Evolutionary conservation across 345 rosid genomes (phyloP).

Genomic region (Hypericum perforatum): DNA sequence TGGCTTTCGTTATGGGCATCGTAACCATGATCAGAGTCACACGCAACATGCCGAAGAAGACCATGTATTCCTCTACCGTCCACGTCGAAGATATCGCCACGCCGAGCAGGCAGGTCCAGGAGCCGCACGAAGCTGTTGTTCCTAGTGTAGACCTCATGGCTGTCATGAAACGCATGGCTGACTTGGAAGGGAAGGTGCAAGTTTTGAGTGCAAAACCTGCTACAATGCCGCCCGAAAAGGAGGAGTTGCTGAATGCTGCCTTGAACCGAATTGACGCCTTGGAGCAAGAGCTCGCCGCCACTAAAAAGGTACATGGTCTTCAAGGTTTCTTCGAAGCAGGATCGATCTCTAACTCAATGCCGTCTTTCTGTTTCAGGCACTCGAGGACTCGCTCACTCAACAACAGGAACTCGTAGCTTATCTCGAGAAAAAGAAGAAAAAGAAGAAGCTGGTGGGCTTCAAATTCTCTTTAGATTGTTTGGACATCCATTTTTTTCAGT

Average conservation of each 20-base stretch:
- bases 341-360: neutral
- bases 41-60: slow-evolving; percentile 57
- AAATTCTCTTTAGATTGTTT: too few species aligned
- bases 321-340: too few species aligned
- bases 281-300: slow-evolving; percentile 73
- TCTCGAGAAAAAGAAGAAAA: slow-evolving; percentile 78
- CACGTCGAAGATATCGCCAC: slow-evolving; percentile 29
- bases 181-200: slow-evolving; percentile 58
- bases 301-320: slow-evolving; percentile 50
- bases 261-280: slow-evolving; percentile 46
- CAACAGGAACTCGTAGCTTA: slow-evolving; percentile 71
- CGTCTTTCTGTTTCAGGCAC: slow-evolving; percentile 39
- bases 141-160: slow-evolving; percentile 46
- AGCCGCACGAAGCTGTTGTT: slow-evolving; percentile 24
- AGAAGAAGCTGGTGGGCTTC: slow-evolving; percentile 37
- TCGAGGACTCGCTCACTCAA: slow-evolving; percentile 59
- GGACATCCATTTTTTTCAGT: too few species aligned
- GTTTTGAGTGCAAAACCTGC: slow-evolving; percentile 43
- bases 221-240: slow-evolving; percentile 63
- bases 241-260: slow-evolving; percentile 70
- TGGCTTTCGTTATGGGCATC: slow-evolving; percentile 81
- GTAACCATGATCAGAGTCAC: slow-evolving; percentile 72
- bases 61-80: slow-evolving; percentile 40
- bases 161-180: slow-evolving; percentile 65
- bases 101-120: slow-evolving; percentile 20